A percentile compares a stretch with the other conserved stretches of the same genome.
Conservation (phyloP, 495 filamentous ascomycete genomes). For the Aspergillus ellipticus region DNA sequence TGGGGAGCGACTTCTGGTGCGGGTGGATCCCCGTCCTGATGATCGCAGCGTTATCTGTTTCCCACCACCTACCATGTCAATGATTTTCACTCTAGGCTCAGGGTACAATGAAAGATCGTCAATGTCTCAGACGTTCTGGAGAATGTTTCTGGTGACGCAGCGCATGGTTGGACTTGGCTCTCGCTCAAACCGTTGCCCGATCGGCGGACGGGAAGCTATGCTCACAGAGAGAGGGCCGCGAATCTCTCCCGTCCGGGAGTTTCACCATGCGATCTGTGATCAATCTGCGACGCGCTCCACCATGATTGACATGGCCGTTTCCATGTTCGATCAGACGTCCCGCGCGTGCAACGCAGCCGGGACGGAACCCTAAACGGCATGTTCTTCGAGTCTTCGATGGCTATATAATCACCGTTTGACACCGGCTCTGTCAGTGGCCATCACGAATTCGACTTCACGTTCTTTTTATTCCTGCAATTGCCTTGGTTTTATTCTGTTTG, state of each 20-base stretch:
- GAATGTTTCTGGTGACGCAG: neutral
- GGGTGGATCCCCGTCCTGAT: neutral
- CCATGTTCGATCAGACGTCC: neutral
- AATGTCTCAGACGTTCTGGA: neutral
- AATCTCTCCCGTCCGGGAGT: neutral
- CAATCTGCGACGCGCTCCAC: constrained; percentile 6
- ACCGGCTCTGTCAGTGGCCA: neutral
- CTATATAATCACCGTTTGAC: neutral
- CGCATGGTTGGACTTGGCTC: neutral
- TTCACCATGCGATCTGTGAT: constrained; percentile 9
- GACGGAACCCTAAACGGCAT: neutral
- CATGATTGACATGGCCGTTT: neutral
- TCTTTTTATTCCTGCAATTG: neutral
- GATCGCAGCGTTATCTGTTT: neutral
- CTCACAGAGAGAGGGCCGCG: neutral
- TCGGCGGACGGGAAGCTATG: neutral
- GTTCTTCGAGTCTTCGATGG: neutral
- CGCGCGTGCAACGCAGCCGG: neutral
- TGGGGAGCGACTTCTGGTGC: neutral
- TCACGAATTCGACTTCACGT: neutral
- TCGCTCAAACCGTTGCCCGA: neutral
- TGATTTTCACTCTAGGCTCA: neutral
- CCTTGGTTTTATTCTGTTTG: constrained; percentile 10
- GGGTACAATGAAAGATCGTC: neutral
- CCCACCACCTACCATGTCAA: neutral